These are phyloP conservation scores for Thymus mandschuricus DNA, from an alignment of 257 asterid genomes.

Conservation along the genomic window DNA sequence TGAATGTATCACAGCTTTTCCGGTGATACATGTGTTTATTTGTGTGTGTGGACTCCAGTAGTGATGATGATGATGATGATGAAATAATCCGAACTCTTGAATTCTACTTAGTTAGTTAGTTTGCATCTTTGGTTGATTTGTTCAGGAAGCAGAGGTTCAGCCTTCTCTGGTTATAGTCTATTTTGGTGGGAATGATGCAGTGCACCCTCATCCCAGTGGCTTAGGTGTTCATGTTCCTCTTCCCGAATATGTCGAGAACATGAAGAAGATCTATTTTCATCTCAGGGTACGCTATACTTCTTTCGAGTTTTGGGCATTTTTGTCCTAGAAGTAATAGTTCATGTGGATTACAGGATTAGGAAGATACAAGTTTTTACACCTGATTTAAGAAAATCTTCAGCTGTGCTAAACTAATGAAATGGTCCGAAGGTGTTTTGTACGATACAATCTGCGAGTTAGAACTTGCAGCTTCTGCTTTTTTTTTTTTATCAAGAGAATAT, in stretches of 20 bases:
- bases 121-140: not conserved
- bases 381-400: not conserved
- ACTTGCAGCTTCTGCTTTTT: not conserved
- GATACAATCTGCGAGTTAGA: not conserved
- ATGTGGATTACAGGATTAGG: not conserved
- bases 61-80: not conserved
- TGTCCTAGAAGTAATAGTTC: not conserved
- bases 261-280: conserved; percentile 69
- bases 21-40: not conserved
- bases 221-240: conserved; percentile 81
- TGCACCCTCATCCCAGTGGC: conserved; percentile 71
- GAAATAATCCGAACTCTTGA: not conserved
- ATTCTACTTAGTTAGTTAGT: not conserved
- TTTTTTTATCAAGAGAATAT: not conserved
- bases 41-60: not conserved
- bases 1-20: not conserved
- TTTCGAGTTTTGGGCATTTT: not conserved
- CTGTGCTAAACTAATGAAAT: not conserved
- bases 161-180: conserved; percentile 80
- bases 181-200: conserved; percentile 89
- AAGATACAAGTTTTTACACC: not conserved
- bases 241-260: conserved; percentile 74
- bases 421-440: not conserved
- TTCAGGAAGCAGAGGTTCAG: conserved; percentile 67
- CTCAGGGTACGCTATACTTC: conserved; percentile 44